phyloP scores from a whole-genome alignment of 2,329 filamentous ascomycete species.

The Aureobasidium leucospermi region DNA sequence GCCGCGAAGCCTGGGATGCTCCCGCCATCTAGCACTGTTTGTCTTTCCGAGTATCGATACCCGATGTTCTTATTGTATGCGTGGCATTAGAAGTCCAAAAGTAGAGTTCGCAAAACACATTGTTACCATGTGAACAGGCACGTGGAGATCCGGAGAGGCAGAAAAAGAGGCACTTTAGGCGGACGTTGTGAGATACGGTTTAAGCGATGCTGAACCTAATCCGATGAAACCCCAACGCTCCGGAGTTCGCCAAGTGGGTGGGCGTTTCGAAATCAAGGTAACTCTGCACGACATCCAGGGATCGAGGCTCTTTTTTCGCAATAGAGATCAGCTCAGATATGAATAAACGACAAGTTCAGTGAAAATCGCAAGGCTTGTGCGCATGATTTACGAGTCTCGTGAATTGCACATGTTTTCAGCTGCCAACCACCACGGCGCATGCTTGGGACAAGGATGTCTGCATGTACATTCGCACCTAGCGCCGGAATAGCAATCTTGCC shows the following conservation, averaged over 20 bases:
- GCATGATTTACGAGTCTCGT: background rate
- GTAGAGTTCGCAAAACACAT: background rate
- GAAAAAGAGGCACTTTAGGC: slow-evolving; percentile 3
- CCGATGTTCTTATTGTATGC: background rate
- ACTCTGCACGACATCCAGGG: slow-evolving; percentile 1
- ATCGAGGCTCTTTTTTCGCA: background rate
- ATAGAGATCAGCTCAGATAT: background rate
- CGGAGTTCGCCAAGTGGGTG: background rate
- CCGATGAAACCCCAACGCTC: background rate
- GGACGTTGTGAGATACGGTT: slow-evolving; percentile 2
- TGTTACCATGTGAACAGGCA: background rate
- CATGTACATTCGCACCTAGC: slow-evolving; percentile 2
- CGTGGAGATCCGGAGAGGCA: background rate
- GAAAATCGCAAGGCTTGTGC: background rate
- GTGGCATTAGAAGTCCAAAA: background rate
- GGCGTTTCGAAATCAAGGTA: background rate
- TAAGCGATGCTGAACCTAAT: background rate
- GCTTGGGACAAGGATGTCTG: background rate
- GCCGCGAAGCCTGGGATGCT: slow-evolving; percentile 71
- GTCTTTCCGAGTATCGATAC: background rate
- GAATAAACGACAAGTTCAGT: background rate
- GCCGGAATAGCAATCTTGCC: background rate
- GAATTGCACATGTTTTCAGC: background rate
- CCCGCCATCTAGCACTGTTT: slow-evolving; percentile 34
- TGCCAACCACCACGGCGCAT: background rate